Evolutionary conservation across 345 rosid species (phyloP).

Genomic region (Syzygium jambos): DNA sequence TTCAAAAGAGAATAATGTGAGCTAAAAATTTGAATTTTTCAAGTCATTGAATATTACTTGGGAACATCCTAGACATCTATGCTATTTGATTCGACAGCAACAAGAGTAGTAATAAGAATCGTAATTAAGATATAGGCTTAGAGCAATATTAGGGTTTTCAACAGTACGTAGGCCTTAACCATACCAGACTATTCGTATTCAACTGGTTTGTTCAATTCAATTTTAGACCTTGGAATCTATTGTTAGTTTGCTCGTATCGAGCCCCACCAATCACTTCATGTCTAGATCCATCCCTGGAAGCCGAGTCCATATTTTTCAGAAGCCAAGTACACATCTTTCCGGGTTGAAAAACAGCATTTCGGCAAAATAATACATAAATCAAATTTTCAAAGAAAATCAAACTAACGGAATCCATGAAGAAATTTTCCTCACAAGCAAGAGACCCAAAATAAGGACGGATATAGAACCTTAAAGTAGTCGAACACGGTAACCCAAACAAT

Average conservation of each 20-base stretch:
- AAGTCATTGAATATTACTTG: background rate
- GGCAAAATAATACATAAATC: background rate
- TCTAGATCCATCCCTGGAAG: background rate
- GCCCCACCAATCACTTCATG: too few species aligned
- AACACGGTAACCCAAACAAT: background rate
- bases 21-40: background rate
- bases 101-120: background rate
- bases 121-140: background rate
- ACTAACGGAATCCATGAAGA: background rate
- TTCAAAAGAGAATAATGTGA: background rate
- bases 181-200: background rate
- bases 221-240: background rate
- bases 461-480: background rate
- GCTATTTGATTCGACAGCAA: background rate
- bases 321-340: background rate
- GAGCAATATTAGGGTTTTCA: background rate
- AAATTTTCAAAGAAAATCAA: background rate
- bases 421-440: background rate
- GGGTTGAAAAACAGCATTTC: background rate
- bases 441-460: background rate
- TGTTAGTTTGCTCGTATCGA: too few species aligned
- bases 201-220: background rate
- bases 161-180: background rate
- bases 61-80: background rate
- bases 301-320: background rate